A percentile compares a stretch with the other conserved stretches of the same genome.
phyloP scores from a whole-genome alignment of 2,329 filamentous ascomycete species.

The Pochonia chlamydosporia region DNA sequence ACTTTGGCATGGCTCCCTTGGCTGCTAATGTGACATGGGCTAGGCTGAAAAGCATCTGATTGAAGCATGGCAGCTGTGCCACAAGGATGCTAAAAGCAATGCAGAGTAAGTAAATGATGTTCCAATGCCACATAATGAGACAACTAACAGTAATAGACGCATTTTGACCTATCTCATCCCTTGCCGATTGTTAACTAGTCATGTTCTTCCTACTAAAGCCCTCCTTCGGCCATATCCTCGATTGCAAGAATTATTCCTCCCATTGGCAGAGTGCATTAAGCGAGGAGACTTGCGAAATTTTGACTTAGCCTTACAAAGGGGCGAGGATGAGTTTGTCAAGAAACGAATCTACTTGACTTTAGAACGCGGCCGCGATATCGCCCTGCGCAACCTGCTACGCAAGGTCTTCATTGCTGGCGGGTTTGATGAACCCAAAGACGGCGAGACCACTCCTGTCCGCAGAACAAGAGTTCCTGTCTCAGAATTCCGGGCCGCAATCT shows the following conservation, averaged over 20 bases:
- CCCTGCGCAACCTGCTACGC: constrained; percentile 82
- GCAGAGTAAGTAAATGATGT: constrained; percentile 58
- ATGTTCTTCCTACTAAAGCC: constrained; percentile 68
- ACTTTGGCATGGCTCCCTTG: background rate
- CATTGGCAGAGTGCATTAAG: constrained; percentile 73
- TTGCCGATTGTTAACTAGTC: constrained; percentile 82
- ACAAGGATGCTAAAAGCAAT: constrained; percentile 66
- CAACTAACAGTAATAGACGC: constrained; percentile 46
- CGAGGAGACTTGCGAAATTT: constrained; percentile 78
- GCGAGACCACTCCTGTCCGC: constrained; percentile 54
- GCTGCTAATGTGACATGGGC: constrained; percentile 4
- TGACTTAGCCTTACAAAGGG: constrained; percentile 70
- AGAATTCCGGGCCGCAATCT: constrained; percentile 81
- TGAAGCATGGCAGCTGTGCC: constrained; percentile 76
- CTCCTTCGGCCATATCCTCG: constrained; percentile 71
- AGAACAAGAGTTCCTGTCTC: constrained; percentile 74
- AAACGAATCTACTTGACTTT: constrained; percentile 91
- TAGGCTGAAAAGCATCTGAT: constrained; percentile 76
- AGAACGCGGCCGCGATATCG: constrained; percentile 86
- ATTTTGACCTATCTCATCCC: constrained; percentile 95
- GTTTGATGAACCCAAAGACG: constrained; percentile 70
- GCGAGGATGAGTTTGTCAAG: constrained; percentile 90
- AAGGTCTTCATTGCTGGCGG: constrained; percentile 86
- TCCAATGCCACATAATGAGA: background rate
- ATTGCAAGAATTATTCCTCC: constrained; percentile 72